Evolutionary conservation across 2,329 filamentous ascomycete genomes (phyloP).

Genomic region (Furcasterigmium sp.): DNA sequence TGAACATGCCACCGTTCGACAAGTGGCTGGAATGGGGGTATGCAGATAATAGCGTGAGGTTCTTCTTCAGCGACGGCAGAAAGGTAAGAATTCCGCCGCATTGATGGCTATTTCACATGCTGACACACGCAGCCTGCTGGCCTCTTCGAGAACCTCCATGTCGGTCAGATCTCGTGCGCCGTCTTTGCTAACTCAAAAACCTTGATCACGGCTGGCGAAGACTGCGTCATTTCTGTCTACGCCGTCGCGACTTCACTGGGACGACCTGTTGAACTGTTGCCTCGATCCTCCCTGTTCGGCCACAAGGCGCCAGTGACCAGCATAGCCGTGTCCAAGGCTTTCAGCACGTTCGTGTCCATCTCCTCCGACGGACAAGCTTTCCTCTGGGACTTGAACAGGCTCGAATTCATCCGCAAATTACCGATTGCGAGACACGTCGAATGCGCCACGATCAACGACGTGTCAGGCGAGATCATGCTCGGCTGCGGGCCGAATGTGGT

Average conservation of each 20-base stretch:
- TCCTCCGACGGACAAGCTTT: constrained; percentile 78
- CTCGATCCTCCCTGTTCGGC: constrained; percentile 78
- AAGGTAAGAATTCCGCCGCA: constrained; percentile 42
- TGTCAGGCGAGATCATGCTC: constrained; percentile 83
- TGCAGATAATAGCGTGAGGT: constrained; percentile 85
- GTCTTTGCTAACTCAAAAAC: constrained; percentile 86
- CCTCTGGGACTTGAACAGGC: constrained; percentile 90
- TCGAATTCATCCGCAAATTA: constrained; percentile 77
- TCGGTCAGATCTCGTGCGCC: constrained; percentile 79
- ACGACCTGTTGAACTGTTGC: constrained; percentile 73
- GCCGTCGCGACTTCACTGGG: constrained; percentile 57
- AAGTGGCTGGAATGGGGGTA: constrained; percentile 96
- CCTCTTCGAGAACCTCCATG: constrained; percentile 89
- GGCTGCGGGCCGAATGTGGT: constrained; percentile 71
- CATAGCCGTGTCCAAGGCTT: constrained; percentile 80
- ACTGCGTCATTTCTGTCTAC: constrained; percentile 87
- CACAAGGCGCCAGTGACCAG: constrained; percentile 79
- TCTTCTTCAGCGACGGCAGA: constrained; percentile 79
- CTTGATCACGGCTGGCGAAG: constrained; percentile 84
- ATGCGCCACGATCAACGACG: constrained; percentile 82
- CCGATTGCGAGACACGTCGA: constrained; percentile 55
- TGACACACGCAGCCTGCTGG: constrained; percentile 56
- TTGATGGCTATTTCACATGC: constrained; percentile 6
- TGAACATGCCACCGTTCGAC: constrained; percentile 89
- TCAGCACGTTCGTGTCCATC: constrained; percentile 81